Evolutionary conservation across 495 filamentous ascomycete genomes (phyloP).

Genomic region (Cenococcum geophilum): DNA sequence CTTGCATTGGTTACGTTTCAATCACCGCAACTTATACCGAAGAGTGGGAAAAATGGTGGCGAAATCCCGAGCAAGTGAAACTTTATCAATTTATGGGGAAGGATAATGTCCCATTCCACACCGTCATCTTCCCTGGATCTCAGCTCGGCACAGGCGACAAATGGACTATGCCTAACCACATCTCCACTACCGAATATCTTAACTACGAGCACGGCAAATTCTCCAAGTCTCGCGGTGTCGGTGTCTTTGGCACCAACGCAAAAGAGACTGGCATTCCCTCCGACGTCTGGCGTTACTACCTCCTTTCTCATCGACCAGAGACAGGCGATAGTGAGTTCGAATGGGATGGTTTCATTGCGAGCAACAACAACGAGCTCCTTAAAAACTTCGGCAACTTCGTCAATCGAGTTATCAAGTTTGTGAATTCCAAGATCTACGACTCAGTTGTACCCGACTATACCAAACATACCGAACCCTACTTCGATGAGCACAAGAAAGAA

Average conservation of each 20-base stretch:
- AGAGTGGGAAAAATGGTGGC: conserved; percentile 92
- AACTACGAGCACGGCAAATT: conserved; percentile 95
- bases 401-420: conserved; percentile 88
- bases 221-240: conserved; percentile 80
- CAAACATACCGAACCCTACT: conserved; percentile 39
- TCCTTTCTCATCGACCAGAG: conserved; percentile 80
- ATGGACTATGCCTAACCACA: conserved; percentile 83
- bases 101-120: conserved; percentile 88
- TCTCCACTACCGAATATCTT: conserved; percentile 87
- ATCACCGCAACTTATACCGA: conserved; percentile 89
- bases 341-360: conserved; percentile 76
- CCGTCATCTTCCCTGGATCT: conserved; percentile 81
- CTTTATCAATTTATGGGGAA: conserved; percentile 97
- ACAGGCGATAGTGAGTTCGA: conserved; percentile 81
- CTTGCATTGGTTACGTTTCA: conserved; percentile 88
- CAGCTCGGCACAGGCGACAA: conserved; percentile 74
- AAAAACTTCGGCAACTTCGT: conserved; percentile 89
- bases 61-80: conserved; percentile 75
- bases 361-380: conserved; percentile 76
- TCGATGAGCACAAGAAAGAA: conserved; percentile 54
- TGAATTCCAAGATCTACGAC: conserved; percentile 56
- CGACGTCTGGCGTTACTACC: conserved; percentile 88
- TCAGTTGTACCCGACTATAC: conserved; percentile 63
- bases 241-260: conserved; percentile 83
- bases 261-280: conserved; percentile 78